Base-by-base conservation (phyloP, 176 grass and related monocot genomes). In the Triticum timopheevii region DNA sequence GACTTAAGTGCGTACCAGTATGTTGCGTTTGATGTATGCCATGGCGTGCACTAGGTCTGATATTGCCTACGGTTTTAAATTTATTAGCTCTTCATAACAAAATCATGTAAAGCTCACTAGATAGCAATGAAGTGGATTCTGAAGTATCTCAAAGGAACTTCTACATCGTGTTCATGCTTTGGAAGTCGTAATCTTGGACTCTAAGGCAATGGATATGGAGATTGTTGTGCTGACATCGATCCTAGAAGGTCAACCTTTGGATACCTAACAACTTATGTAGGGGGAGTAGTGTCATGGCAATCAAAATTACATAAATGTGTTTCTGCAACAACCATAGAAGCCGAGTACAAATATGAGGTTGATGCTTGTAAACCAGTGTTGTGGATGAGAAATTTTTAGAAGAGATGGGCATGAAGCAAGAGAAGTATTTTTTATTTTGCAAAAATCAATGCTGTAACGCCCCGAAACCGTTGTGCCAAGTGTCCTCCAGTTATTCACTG, bases 341-440 rank as follows among this genome's bases (percentile, higher is more conserved):
- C 0, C 6, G 5, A 54, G 5, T 54, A 54, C 6, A 54, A 54
- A 19, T 6, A 54, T 54, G 50, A 54, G 16, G 15, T 2, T 19
- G 50, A 54, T 54, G 50, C 63, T 35, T 85, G 82, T 20, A 89
- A 85, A 24, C 34, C 22, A n/a, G 22, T 86, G 0, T 65, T 90
- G 5, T 77, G 8, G 73, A 66, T 81, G 54, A 85, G 6, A 89
- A 79, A 0, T 63, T 87, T 25, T 73, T 82, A 23, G 8, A 72
- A 44, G 85, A 87, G 45, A 31, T 82, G 0, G 31, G 49, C 3
- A 0, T 52, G 5, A 70, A 65, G 27, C 54, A 82, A 76, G 66
- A 77, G 5, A 72, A 45, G 5, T 82, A 25, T 22, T 4, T 65
- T 58, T 13, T 88, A 0, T 64, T 72, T 82, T 76, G 17, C 25